Evolutionary conservation across 2,329 filamentous ascomycete species (phyloP).

Genomic region (Calcarisporium arbuscula): DNA sequence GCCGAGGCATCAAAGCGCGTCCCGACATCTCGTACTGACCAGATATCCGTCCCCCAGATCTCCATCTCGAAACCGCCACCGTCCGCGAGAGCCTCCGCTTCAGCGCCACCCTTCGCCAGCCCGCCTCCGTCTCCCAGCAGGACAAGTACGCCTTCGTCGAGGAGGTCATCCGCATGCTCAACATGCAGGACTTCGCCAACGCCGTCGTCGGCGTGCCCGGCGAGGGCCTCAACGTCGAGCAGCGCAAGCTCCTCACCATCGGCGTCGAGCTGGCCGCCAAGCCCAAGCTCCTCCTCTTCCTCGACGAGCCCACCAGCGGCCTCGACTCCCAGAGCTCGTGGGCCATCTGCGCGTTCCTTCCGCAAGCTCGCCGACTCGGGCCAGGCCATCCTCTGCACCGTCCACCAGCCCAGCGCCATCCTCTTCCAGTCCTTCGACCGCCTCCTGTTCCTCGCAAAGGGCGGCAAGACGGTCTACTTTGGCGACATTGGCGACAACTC

Average conservation of each 20-base stretch:
- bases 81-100: conserved; percentile 49
- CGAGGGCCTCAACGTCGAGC: conserved; percentile 54
- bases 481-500: conserved; percentile 59
- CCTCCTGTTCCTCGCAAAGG: conserved; percentile 56
- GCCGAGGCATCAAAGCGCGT: too few species aligned
- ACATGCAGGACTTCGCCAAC: conserved; percentile 61
- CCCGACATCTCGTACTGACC: too few species aligned
- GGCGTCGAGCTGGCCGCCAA: conserved; percentile 54
- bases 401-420: conserved; percentile 48
- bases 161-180: conserved; percentile 58
- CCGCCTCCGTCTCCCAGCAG: conserved; percentile 41
- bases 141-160: conserved; percentile 59
- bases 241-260: conserved; percentile 56
- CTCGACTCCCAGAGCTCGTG: conserved; percentile 59
- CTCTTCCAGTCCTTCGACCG: conserved; percentile 53
- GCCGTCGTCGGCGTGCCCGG: conserved; percentile 59
- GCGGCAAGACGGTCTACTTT: conserved; percentile 64
- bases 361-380: conserved; percentile 52
- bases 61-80: conserved; percentile 49
- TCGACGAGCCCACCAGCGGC: conserved; percentile 56
- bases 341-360: conserved; percentile 56
- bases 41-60: conserved; percentile 31
- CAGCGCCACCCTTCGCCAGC: conserved; percentile 53
- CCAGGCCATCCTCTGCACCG: conserved; percentile 48
- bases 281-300: conserved; percentile 52